Evolutionary conservation across 1,139 yeast species (phyloP), one percentile per base, ranked within the genome.

Genomic region (Candida tropicalis): DNA sequence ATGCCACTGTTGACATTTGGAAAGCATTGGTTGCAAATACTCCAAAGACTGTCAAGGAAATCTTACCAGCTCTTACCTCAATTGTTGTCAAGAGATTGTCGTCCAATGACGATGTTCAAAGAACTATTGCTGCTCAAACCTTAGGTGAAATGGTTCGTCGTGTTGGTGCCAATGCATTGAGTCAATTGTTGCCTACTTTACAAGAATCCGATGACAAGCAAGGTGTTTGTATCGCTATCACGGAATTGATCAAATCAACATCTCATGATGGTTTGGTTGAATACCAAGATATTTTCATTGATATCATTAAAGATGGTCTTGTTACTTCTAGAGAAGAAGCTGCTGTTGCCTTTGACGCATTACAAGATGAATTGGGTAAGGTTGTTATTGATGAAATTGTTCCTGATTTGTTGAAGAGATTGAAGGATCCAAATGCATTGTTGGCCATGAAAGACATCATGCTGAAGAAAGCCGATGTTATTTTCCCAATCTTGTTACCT

Each of bases 1-100:
- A 82, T 53, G 88, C 96, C 34, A 84, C 98, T n/a, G 81, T 89
- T 49, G 97, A 93, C 56, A 91, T 95, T 42, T 95, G 99, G 99
- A 91, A 91, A 68, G 90, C 96, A 0, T 75, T 95, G 63, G 98
- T 95, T 43, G 87, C 96, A 43, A 93, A 93, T 62, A 93, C 99
- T 28, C 99, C 99, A 37, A 83, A 87, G 63, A 89, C 97, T n/a
- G 86, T 93, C 44, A 93, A 88, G 71, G 97, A 91, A 62, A 87
- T 93, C 47, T 68, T 95, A 54, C 96, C 97, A 29, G 75, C 90
- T 6, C 80, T 95, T 52, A 87, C 95, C 3, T 79, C 79, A 47
- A 78, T 88, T 54, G 83, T 95, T 58, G 89, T 95, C 49, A 81
- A 84, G 53, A 81, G 89, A 57, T 75, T 93, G 62, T 96, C 97